These are phyloP conservation scores for Fallopia convolvulus DNA, from an alignment of 148 eudicot species.

Conservation along the genomic window DNA sequence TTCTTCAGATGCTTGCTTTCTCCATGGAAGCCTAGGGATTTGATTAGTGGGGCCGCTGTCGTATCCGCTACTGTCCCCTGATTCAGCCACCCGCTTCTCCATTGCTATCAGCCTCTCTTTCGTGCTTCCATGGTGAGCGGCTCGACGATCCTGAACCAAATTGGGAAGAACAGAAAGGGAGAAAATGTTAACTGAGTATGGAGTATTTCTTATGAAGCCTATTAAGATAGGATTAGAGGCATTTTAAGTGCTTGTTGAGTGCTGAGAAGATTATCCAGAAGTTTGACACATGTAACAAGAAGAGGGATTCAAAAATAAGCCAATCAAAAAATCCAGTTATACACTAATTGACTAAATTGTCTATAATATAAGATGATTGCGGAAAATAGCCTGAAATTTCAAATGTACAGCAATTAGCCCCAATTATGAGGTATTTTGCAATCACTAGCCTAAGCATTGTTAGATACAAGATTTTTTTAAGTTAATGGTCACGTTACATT, in stretches of 20 bases:
- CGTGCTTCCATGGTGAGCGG: constrained; percentile 26
- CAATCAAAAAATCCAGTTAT: neutral
- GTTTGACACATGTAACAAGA: no score
- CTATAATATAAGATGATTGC: neutral
- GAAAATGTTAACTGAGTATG: neutral
- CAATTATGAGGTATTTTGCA: no score
- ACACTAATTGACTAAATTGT: neutral
- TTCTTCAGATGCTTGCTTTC: constrained; percentile 40
- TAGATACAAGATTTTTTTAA: no score
- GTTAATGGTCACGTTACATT: no score
- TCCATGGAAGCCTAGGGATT: constrained; percentile 33
- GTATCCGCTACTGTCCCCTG: constrained; percentile 83
- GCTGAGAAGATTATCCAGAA: neutral
- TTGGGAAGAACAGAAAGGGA: neutral
- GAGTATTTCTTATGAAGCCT: neutral
- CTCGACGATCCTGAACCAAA: constrained; percentile 46
- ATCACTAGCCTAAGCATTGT: no score
- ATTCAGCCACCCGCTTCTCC: constrained; percentile 43
- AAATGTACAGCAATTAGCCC: no score
- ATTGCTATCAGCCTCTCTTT: constrained; percentile 27
- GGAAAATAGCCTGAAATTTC: no score
- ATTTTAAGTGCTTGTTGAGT: neutral
- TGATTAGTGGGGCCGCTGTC: constrained; percentile 45
- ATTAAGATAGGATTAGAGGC: neutral
- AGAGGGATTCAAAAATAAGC: neutral